Percentiles rank a stretch among this genome's conserved stretches.
These are phyloP conservation scores for Penicillium sp. DNA, from an alignment of 2,329 filamentous ascomycete species.

Conservation along the genomic window DNA sequence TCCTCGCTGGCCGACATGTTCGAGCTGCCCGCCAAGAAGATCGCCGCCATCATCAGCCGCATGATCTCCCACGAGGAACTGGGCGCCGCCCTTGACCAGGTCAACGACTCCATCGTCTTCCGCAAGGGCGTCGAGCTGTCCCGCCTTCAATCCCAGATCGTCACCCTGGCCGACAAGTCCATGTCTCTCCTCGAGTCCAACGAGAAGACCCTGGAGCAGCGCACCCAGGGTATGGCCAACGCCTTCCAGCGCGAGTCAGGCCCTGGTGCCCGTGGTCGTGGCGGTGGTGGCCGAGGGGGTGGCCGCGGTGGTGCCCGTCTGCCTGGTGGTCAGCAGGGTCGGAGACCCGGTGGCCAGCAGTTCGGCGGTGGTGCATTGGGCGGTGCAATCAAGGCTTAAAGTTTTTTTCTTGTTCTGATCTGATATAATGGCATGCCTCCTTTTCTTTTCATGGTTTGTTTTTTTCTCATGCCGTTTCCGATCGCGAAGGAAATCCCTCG, in stretches of 20 bases:
- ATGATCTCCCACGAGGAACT: conserved; percentile 99
- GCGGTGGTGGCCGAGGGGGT: conserved; percentile 40
- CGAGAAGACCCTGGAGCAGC: conserved; percentile 93
- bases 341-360: conserved; percentile 47
- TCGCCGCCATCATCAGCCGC: conserved; percentile 91
- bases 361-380: conserved; percentile 49
- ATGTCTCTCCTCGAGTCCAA: conserved; percentile 94
- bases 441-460: conserved; percentile 21
- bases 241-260: conserved; percentile 92
- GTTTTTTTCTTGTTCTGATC: conserved; percentile 12
- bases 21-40: conserved; percentile 84
- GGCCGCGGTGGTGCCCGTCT: conserved; percentile 36
- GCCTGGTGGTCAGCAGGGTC: conserved; percentile 39
- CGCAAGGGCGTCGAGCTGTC: conserved; percentile 98
- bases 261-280: conserved; percentile 61
- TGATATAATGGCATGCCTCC: conserved; percentile 32
- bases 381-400: conserved; percentile 48
- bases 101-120: conserved; percentile 97
- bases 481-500: conserved; percentile 15
- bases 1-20: conserved; percentile 88
- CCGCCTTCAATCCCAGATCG: conserved; percentile 86
- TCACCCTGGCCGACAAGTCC: conserved; percentile 93
- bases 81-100: conserved; percentile 91
- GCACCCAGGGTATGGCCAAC: conserved; percentile 91
- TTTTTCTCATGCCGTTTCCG: conserved; percentile 19